Evolutionary conservation across 2,329 filamentous ascomycete species (phyloP).

Genomic region (Aspergillus flavus): DNA sequence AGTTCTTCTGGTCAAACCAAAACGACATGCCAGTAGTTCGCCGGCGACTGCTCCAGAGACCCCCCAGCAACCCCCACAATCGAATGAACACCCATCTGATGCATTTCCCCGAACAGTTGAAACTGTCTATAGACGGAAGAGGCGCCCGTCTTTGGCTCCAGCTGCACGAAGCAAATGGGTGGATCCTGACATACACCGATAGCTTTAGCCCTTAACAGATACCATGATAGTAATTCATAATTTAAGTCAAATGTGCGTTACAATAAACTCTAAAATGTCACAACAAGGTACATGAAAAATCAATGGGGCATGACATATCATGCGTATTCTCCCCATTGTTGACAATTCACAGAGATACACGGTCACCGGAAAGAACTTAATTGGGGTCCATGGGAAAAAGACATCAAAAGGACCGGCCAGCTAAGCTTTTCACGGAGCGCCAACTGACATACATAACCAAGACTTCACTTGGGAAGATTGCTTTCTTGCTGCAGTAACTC

Average conservation of each 20-base stretch:
- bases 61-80: constrained; percentile 23
- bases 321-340: constrained; percentile 42
- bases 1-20: constrained; percentile 77
- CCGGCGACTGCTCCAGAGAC: constrained; percentile 11
- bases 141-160: constrained; percentile 25
- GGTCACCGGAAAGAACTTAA: neutral
- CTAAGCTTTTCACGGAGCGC: neutral
- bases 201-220: constrained; percentile 22
- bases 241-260: neutral
- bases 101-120: constrained; percentile 23
- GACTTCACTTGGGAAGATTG: constrained; percentile 19
- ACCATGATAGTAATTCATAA: constrained; percentile 24
- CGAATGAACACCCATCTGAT: constrained; percentile 24
- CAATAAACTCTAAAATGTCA: neutral
- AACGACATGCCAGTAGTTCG: constrained; percentile 37
- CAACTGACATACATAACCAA: neutral
- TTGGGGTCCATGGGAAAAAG: neutral
- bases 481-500: constrained; percentile 57
- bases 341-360: neutral
- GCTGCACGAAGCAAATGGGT: constrained; percentile 34
- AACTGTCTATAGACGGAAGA: constrained; percentile 25
- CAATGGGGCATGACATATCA: constrained; percentile 1
- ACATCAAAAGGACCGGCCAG: neutral
- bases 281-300: neutral
- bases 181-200: constrained; percentile 41